These are phyloP conservation scores for Dactylellina haptotyla DNA, from an alignment of 2,329 filamentous ascomycete genomes.

Conservation along the genomic window DNA sequence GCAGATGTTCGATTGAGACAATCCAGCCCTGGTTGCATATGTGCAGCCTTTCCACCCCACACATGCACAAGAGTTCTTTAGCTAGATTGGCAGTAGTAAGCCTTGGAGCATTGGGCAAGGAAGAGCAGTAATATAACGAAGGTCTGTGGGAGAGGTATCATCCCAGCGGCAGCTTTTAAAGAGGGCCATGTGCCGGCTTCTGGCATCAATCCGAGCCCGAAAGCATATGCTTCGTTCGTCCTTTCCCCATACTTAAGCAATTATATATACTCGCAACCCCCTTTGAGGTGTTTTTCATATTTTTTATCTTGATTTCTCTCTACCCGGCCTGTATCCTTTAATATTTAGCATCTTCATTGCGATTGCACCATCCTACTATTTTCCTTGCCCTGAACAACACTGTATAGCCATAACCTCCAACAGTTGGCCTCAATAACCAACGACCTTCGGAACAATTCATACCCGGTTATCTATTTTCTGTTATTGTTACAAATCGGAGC, in stretches of 20 bases:
- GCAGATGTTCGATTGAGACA: slow-evolving; percentile 42
- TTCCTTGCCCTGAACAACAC: too few species aligned
- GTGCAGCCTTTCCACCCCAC: slow-evolving; percentile 46
- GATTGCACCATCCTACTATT: too few species aligned
- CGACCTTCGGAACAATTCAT: too few species aligned
- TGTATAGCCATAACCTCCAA: too few species aligned
- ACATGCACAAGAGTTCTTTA: slow-evolving; percentile 28
- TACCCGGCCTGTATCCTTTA: neutral
- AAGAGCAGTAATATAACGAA: slow-evolving; percentile 40
- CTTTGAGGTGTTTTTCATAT: slow-evolving; percentile 6
- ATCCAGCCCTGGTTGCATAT: slow-evolving; percentile 48
- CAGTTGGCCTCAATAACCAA: too few species aligned
- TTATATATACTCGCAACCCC: slow-evolving; percentile 27
- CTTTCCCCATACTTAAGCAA: slow-evolving; percentile 6
- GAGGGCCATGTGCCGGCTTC: slow-evolving; percentile 34
- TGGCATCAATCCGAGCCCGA: slow-evolving; percentile 49
- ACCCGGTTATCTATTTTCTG: slow-evolving; percentile 9
- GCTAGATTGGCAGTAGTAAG: slow-evolving; percentile 29
- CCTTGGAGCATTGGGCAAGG: slow-evolving; percentile 32
- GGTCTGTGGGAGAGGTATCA: slow-evolving; percentile 22
- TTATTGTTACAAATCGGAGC: neutral
- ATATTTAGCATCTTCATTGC: slow-evolving; percentile 15
- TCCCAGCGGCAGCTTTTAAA: slow-evolving; percentile 49
- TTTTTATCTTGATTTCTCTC: slow-evolving; percentile 12
- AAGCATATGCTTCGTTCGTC: slow-evolving; percentile 42